A percentile compares a stretch with the other conserved stretches of the same genome.
These are phyloP conservation scores for Podaxis sp. DNA, from an alignment of 768 basidiomycete genomes.

Conservation along the genomic window DNA sequence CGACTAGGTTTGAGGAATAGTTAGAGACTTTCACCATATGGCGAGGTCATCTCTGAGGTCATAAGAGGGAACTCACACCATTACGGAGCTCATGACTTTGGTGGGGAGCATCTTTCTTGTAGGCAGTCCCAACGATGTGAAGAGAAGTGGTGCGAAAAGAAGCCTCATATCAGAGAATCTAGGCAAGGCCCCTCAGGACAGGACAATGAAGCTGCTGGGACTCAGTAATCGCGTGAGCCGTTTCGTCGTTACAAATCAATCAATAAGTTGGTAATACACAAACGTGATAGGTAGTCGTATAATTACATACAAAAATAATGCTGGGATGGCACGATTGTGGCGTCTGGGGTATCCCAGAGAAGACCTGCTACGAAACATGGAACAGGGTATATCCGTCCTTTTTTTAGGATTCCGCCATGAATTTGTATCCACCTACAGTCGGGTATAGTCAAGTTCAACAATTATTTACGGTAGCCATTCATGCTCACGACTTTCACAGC, in stretches of 20 bases:
- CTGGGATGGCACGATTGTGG: not conserved
- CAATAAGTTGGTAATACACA: not conserved
- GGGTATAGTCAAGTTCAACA: not conserved
- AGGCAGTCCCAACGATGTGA: no score
- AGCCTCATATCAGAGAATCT: no score
- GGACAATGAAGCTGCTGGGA: no score
- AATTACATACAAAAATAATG: not conserved
- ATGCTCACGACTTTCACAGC: not conserved
- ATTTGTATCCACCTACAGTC: not conserved
- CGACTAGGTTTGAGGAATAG: no score
- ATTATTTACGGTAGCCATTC: not conserved
- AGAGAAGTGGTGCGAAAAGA: no score
- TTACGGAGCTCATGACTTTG: no score
- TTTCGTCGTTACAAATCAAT: not conserved
- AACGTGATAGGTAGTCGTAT: not conserved
- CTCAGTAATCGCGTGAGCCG: not conserved
- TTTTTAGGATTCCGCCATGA: not conserved
- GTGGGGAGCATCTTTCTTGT: no score
- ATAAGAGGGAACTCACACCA: no score
- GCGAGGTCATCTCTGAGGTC: no score
- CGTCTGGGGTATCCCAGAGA: not conserved
- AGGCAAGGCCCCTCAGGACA: no score
- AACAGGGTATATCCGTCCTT: not conserved
- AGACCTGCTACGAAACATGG: not conserved
- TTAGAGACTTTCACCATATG: no score